Percentiles rank a stretch among this genome's conserved stretches.
Conservation (phyloP, 225 moss, liverwort and hornwort genomes). For the Marchantia polymorpha region DNA sequence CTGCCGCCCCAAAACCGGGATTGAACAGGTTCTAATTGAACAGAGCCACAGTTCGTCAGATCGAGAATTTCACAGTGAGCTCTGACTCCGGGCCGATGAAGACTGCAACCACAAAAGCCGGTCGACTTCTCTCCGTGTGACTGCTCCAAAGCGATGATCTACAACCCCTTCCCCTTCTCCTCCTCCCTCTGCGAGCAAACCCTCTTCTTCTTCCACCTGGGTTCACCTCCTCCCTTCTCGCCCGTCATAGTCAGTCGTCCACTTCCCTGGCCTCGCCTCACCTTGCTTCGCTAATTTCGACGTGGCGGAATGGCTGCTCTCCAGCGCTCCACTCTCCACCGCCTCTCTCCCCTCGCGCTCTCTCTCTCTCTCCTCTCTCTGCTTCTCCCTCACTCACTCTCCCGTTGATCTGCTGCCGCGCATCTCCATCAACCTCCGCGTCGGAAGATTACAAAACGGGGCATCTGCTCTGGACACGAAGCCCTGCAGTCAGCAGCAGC, state of each 20-base stretch:
- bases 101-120: not conserved
- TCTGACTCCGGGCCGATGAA: not conserved
- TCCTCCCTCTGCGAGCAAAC: not conserved
- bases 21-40: not conserved
- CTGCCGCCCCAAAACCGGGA: not conserved
- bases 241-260: too few relatives aligned
- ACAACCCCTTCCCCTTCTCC: not conserved
- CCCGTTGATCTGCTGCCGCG: not conserved
- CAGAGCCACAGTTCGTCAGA: not conserved
- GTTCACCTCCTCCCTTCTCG: too few relatives aligned
- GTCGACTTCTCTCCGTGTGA: not conserved
- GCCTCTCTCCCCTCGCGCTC: not conserved
- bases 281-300: too few relatives aligned
- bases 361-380: not conserved
- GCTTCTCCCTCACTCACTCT: not conserved
- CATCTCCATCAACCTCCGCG: not conserved
- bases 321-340: too few relatives aligned
- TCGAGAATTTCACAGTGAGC: not conserved
- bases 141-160: not conserved
- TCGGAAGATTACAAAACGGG: not conserved
- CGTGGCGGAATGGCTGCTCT: too few relatives aligned
- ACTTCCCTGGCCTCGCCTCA: too few relatives aligned
- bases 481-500: not conserved
- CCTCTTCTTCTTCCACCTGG: too few relatives aligned
- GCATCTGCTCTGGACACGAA: not conserved